These are phyloP conservation scores for Hygrophila difformis DNA, from an alignment of 257 asterid species.

Conservation along the genomic window DNA sequence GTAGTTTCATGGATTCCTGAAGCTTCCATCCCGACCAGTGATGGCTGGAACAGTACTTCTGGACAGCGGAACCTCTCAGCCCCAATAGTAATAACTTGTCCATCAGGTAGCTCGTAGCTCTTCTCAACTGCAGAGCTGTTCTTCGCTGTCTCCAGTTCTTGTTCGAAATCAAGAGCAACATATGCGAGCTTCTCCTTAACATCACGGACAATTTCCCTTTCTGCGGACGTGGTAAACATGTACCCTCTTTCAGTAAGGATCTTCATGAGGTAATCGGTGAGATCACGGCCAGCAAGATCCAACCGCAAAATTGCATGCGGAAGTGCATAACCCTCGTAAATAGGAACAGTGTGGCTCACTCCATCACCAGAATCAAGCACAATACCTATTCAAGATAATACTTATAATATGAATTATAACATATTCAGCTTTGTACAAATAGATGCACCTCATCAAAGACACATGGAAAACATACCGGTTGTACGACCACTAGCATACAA, in stretches of 20 bases:
- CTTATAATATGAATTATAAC: neutral
- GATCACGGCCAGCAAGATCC: slow-evolving; percentile 44
- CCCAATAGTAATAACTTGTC: slow-evolving; percentile 26
- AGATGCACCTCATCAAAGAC: neutral
- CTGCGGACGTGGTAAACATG: slow-evolving; percentile 29
- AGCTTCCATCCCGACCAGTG: slow-evolving; percentile 34
- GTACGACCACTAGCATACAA: slow-evolving; percentile 41
- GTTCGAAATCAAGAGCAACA: slow-evolving; percentile 33
- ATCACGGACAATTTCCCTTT: slow-evolving; percentile 38
- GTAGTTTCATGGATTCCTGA: slow-evolving; percentile 39
- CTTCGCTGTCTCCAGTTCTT: slow-evolving; percentile 31
- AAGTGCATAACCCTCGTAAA: slow-evolving; percentile 39
- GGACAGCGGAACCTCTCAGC: slow-evolving; percentile 42
- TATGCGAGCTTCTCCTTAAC: slow-evolving; percentile 37
- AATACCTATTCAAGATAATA: slow-evolving; percentile 18
- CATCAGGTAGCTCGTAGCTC: slow-evolving; percentile 35
- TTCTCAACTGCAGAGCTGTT: slow-evolving; percentile 27
- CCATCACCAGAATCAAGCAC: slow-evolving; percentile 38
- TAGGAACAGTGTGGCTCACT: slow-evolving; percentile 36
- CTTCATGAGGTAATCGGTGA: slow-evolving; percentile 37
- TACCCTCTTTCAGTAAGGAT: slow-evolving; percentile 31
- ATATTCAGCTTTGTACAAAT: neutral
- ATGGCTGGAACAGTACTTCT: slow-evolving; percentile 32
- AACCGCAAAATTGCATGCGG: slow-evolving; percentile 35
- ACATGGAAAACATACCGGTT: slow-evolving; percentile 22